Conservation (phyloP, 805 yeast genomes). For the Kodamaea kaohsiungensis region DNA sequence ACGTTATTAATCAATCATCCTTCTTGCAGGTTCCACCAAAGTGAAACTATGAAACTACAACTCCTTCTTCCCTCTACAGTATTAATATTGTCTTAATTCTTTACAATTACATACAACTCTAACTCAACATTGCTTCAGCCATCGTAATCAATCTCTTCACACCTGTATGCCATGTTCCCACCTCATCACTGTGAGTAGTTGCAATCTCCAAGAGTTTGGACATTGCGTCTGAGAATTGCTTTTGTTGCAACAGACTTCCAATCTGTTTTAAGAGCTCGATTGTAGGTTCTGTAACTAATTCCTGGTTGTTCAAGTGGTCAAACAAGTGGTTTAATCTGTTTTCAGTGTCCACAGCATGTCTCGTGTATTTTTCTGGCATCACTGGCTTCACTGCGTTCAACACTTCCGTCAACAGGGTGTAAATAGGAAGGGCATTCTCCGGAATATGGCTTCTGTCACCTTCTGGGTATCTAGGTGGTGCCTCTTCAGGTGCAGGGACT, state of each 20-base stretch:
- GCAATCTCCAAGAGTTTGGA: conserved; percentile 58
- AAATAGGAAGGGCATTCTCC: conserved; percentile 56
- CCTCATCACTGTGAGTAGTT: conserved; percentile 64
- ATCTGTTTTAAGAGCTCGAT: conserved; percentile 54
- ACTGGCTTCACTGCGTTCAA: conserved; percentile 65
- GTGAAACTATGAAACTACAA: no score
- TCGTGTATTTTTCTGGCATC: conserved; percentile 71
- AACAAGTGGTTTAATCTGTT: conserved; percentile 76
- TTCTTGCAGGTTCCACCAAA: no score
- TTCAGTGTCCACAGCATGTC: conserved; percentile 78
- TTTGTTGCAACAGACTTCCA: conserved; percentile 48
- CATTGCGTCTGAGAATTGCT: conserved; percentile 62
- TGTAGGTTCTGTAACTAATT: conserved; percentile 58
- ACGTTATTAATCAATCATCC: no score
- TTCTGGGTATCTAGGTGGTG: conserved; percentile 43
- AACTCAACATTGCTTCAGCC: conserved; percentile 33
- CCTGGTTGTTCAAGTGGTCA: conserved; percentile 75
- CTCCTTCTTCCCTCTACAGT: background rate
- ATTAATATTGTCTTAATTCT: background rate
- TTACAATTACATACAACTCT: background rate
- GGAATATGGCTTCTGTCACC: conserved; percentile 75
- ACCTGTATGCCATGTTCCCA: conserved; percentile 93
- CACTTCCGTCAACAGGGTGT: conserved; percentile 52
- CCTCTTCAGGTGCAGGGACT: conserved; percentile 16
- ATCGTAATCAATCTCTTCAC: conserved; percentile 84